phyloP scores from a whole-genome alignment of 1,139 yeast species.

The Candida neerlandica region DNA sequence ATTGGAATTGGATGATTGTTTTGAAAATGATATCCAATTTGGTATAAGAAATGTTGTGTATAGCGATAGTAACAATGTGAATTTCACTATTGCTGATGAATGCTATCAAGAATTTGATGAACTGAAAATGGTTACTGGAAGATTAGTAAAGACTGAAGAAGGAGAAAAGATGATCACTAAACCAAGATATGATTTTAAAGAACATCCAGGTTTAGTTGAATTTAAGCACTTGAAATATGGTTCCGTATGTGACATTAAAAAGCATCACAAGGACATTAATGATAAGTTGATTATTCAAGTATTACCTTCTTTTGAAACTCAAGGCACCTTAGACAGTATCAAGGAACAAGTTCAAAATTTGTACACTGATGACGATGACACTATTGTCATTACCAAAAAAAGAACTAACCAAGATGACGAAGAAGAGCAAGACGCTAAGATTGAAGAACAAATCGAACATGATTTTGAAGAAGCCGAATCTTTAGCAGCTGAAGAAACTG shows the following conservation, averaged over 20 bases:
- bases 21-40: background rate
- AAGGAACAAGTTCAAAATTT: constrained; percentile 17
- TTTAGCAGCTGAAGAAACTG: constrained; percentile 30
- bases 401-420: constrained; percentile 16
- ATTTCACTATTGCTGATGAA: background rate
- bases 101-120: background rate
- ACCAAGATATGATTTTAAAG: too few species aligned
- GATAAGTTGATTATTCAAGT: constrained; percentile 31
- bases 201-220: constrained; percentile 13
- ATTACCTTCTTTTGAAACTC: constrained; percentile 29
- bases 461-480: constrained; percentile 39
- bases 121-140: too few species aligned
- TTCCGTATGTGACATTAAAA: background rate
- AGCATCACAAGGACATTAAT: constrained; percentile 3
- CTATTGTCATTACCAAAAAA: constrained; percentile 14
- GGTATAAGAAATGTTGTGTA: constrained; percentile 4
- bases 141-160: too few species aligned
- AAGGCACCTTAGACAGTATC: background rate
- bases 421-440: constrained; percentile 10
- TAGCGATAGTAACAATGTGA: background rate
- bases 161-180: too few species aligned
- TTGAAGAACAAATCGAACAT: constrained; percentile 34
- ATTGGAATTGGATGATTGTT: constrained; percentile 12
- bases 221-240: constrained; percentile 13
- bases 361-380: constrained; percentile 22